Evolutionary conservation across 1,284 basidiomycete species (phyloP), one percentile per base, ranked within the genome.

Genomic region (Naganishia sp.): DNA sequence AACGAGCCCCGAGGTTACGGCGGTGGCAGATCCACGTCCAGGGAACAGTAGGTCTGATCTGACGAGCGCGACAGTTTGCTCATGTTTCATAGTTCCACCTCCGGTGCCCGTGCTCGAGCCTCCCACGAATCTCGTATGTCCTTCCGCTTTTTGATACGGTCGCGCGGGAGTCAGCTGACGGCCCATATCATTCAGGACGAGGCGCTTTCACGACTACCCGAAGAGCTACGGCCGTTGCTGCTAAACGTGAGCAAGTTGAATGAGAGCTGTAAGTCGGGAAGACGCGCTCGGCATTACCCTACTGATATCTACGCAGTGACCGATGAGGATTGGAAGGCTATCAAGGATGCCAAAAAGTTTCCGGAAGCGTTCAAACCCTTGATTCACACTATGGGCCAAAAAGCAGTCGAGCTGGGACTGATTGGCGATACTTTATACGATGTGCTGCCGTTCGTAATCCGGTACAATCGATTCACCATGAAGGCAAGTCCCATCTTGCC

Each of bases 391-490:
- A 41, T 61, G 18, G 67, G 67, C 39, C 35, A 55, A 17, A 64
- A 63, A 21, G 67, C 67, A 6, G 56, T 66, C 32, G 65, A 68
- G 21, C 25, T 66, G 21, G 57, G 63, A 17, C 65, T 67, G 47
- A 53, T 66, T 17, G 74, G 75, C 15, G 70, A 72, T 52, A 57
- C 67, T 35, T 77, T 76, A 55, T 74, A 75, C 41, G 55, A 68
- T 7, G 69, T 72, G 17, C 55, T 80, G 18, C 72, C 74, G 6
- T 71, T 72, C 41, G 65, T 72, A 13, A 68, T 79, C 28, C 76
- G 75, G 2, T 80, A 80, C 66, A 80, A 80, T 69, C 67, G 68
- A 21, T 75, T 78, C 42, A 80, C 79, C 2, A 72, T 80, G 21
- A 73, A 71, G n/a, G 76, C 35, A 25, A 25, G 65, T 43, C 25